A percentile compares a stretch with the other conserved stretches of the same genome.
These are phyloP conservation scores for Ophiostoma quercus DNA, from an alignment of 2,329 filamentous ascomycete species.

Conservation along the genomic window DNA sequence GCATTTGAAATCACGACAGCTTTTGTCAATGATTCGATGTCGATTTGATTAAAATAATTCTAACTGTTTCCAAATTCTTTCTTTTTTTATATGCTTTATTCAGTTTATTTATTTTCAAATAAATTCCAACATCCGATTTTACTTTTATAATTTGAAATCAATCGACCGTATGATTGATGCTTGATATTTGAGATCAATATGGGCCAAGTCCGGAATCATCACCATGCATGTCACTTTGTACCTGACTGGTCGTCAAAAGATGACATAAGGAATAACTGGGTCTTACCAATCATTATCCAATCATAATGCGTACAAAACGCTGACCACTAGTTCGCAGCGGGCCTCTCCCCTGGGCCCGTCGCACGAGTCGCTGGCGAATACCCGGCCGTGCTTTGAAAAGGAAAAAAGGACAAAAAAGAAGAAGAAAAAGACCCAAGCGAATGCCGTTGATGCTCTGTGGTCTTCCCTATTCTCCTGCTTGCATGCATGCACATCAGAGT, in stretches of 20 bases:
- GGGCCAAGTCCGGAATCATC: not conserved
- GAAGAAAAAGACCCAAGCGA: no score
- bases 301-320: not conserved
- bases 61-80: not conserved
- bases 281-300: not conserved
- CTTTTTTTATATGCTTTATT: not conserved
- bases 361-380: not conserved
- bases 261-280: not conserved
- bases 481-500: not conserved
- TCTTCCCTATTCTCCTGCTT: constrained; percentile 6
- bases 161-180: not conserved
- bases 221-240: not conserved
- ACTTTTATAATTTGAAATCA: not conserved
- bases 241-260: not conserved
- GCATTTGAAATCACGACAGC: not conserved
- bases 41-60: no score
- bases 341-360: no score
- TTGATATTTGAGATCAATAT: not conserved
- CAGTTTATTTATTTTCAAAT: not conserved
- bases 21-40: not conserved
- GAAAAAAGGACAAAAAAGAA: not conserved
- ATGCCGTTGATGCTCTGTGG: not conserved
- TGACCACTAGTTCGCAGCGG: not conserved
- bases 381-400: not conserved
- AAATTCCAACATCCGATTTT: not conserved